These are phyloP conservation scores for Hericium alpestre DNA, from an alignment of 768 basidiomycete species.

Conservation along the genomic window DNA sequence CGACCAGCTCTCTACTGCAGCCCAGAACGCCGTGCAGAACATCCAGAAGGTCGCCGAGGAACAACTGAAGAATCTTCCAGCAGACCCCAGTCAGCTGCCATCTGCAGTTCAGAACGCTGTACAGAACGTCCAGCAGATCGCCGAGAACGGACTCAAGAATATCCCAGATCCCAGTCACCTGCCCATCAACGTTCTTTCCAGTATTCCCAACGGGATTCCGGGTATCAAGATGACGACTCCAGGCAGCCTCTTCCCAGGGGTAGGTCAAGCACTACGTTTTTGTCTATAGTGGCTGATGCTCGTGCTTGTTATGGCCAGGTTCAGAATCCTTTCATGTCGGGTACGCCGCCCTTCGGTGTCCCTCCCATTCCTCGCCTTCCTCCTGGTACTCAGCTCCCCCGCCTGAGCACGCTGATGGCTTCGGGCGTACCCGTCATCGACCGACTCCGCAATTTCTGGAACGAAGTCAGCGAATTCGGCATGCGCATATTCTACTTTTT, in stretches of 20 bases:
- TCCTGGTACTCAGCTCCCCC: not conserved
- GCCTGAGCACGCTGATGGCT: not conserved
- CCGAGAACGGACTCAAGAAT: not conserved
- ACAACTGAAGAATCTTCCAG: no score
- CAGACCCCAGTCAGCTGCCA: no score
- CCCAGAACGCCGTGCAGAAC: no score
- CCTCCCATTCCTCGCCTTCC: not conserved
- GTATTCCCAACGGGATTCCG: no score
- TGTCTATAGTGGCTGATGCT: no score
- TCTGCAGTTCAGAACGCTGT: not conserved
- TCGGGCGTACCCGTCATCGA: not conserved
- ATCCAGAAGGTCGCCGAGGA: no score
- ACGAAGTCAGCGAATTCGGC: not conserved
- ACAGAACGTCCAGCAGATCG: not conserved
- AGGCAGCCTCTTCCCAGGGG: no score
- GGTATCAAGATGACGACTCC: no score
- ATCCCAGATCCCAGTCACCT: not conserved
- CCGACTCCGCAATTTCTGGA: not conserved
- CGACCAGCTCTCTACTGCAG: no score
- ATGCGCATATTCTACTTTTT: conserved; percentile 4
- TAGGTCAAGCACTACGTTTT: no score
- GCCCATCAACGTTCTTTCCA: not conserved
- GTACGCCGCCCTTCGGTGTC: not conserved
- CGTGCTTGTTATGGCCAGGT: no score
- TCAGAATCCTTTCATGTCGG: not conserved